A percentile compares a stretch with the other conserved stretches of the same genome.
Conservation (phyloP, 495 filamentous ascomycete genomes). For the Penicillium argentinense region DNA sequence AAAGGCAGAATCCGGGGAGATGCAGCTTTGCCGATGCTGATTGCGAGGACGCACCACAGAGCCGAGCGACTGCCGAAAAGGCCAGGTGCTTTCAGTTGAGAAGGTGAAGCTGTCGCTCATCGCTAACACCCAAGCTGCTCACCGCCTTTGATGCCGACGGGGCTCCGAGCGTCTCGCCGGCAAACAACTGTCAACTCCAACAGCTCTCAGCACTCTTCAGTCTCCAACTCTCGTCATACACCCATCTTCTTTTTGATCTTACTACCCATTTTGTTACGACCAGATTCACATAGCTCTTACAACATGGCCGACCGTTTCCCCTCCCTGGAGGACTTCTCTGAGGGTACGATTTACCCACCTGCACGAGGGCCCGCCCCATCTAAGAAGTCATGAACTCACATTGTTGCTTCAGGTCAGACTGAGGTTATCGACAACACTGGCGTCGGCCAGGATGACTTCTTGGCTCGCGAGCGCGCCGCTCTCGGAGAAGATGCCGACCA, state of each 20-base stretch:
- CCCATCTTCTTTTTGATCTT: too few species aligned
- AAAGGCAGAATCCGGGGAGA: too few species aligned
- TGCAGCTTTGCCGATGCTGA: too few species aligned
- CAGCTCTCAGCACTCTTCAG: constrained; percentile 11
- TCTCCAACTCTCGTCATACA: constrained; percentile 1
- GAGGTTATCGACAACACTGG: constrained; percentile 48
- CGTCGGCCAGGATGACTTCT: constrained; percentile 67
- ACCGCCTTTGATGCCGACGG: constrained; percentile 36
- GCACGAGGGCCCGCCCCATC: constrained; percentile 11
- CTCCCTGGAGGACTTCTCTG: constrained; percentile 93
- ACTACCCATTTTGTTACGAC: too few species aligned
- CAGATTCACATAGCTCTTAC: neutral
- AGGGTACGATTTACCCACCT: constrained; percentile 58
- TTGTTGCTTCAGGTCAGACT: constrained; percentile 53
- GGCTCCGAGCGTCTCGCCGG: constrained; percentile 24
- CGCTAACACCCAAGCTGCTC: constrained; percentile 15
- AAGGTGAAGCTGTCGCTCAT: constrained; percentile 20
- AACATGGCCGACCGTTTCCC: constrained; percentile 96
- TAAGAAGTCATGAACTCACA: constrained; percentile 26
- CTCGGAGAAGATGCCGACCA: constrained; percentile 91
- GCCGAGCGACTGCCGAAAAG: too few species aligned
- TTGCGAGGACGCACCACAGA: too few species aligned
- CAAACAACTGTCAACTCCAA: constrained; percentile 27
- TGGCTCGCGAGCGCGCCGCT: constrained; percentile 81
- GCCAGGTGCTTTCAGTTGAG: too few species aligned